phyloP scores from a whole-genome alignment of 305 asterid genomes.

The Rubia peregrina region DNA sequence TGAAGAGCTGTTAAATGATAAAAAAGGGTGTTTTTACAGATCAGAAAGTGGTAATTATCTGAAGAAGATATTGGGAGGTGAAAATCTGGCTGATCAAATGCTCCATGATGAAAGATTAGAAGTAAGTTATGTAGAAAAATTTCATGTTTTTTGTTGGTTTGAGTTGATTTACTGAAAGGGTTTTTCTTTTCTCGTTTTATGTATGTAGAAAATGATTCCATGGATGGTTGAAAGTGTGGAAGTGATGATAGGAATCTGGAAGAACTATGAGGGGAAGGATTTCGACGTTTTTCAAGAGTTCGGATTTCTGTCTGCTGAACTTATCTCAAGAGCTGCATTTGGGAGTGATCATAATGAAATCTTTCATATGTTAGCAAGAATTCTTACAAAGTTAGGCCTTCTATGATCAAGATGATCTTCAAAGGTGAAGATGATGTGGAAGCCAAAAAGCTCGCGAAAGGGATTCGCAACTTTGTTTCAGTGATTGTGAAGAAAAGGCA shows the following conservation, averaged over 20 bases:
- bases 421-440: slow-evolving; percentile 6
- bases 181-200: background rate
- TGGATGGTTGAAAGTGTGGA: slow-evolving; percentile 9
- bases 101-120: slow-evolving; percentile 5
- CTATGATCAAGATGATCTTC: background rate
- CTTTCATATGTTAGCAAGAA: background rate
- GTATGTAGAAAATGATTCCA: slow-evolving; percentile 5
- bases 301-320: slow-evolving; percentile 4
- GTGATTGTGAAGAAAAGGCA: slow-evolving; percentile 8
- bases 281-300: slow-evolving; percentile 1
- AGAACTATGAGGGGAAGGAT: slow-evolving; percentile 6
- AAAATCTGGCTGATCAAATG: slow-evolving; percentile 1
- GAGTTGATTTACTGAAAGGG: background rate
- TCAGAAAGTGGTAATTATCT: background rate
- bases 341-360: background rate
- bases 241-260: slow-evolving; percentile 7
- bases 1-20: background rate
- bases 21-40: background rate
- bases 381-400: background rate
- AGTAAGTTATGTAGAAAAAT: background rate
- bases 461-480: background rate
- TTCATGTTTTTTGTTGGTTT: background rate
- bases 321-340: slow-evolving; percentile 11
- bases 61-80: background rate
- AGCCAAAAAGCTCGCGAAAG: slow-evolving; percentile 4